phyloP scores from a whole-genome alignment of 768 basidiomycete species.

The Pleurotus giganteus region DNA sequence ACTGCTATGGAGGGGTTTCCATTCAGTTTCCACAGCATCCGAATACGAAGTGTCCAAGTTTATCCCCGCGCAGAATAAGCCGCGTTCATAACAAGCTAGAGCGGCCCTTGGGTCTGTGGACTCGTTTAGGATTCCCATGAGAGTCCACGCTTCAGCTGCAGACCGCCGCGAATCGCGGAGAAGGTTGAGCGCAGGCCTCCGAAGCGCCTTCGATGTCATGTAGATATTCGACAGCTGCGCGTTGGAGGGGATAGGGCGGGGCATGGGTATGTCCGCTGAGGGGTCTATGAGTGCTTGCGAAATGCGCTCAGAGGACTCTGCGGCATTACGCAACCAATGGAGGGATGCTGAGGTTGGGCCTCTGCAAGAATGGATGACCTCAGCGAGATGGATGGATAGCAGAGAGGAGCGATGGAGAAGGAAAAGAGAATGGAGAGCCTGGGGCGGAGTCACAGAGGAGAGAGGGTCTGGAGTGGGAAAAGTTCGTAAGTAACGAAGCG shows the following conservation, averaged over 20 bases:
- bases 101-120: slow-evolving; percentile 36
- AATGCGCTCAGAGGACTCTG: slow-evolving; percentile 66
- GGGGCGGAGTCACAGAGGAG: slow-evolving; percentile 46
- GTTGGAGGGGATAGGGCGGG: slow-evolving; percentile 17
- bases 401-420: slow-evolving; percentile 75
- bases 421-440: slow-evolving; percentile 62
- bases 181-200: slow-evolving; percentile 51
- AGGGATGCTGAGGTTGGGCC: slow-evolving; percentile 43
- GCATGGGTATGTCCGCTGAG: slow-evolving; percentile 26
- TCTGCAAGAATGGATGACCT: slow-evolving; percentile 58
- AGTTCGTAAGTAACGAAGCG: slow-evolving; percentile 53
- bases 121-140: slow-evolving; percentile 69
- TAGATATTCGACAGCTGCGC: slow-evolving; percentile 41
- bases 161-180: slow-evolving; percentile 70
- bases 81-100: slow-evolving; percentile 64
- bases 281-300: slow-evolving; percentile 50
- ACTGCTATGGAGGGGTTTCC: slow-evolving; percentile 59
- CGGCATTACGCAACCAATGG: slow-evolving; percentile 57
- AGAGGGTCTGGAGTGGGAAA: slow-evolving; percentile 46
- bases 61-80: slow-evolving; percentile 30
- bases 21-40: slow-evolving; percentile 57
- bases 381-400: slow-evolving; percentile 69
- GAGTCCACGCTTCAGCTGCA: slow-evolving; percentile 73
- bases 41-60: slow-evolving; percentile 21
- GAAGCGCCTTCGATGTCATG: slow-evolving; percentile 46